These are phyloP conservation scores for Protomyces inundatus DNA, from an alignment of 1,139 yeast species.

Conservation along the genomic window DNA sequence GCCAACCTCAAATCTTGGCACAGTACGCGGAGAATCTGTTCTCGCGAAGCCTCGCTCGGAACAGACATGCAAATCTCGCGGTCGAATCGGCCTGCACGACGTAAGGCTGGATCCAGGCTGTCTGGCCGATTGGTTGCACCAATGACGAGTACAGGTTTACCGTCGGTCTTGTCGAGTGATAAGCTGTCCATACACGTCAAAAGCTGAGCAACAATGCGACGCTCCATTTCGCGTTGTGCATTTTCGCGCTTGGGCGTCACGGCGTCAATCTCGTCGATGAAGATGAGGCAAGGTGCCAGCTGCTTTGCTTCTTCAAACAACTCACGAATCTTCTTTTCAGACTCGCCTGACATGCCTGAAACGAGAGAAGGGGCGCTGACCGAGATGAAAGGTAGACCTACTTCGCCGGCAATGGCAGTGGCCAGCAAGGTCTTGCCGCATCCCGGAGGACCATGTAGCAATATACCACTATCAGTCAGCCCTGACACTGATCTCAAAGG, in stretches of 20 bases:
- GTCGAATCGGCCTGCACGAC: constrained; percentile 96
- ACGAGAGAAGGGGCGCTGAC: constrained; percentile 95
- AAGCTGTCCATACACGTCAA: constrained; percentile 91
- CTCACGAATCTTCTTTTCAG: constrained; percentile 88
- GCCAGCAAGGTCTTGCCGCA: constrained; percentile 98
- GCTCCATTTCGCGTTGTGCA: constrained; percentile 97
- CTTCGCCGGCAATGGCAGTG: constrained; percentile 79
- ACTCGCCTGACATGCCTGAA: constrained; percentile 99
- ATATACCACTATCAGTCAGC: constrained; percentile 59
- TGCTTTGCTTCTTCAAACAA: constrained; percentile 86
- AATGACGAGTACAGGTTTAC: constrained; percentile 88
- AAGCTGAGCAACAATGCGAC: constrained; percentile 91
- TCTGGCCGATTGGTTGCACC: constrained; percentile 99
- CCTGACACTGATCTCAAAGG: neutral
- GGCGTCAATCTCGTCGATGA: constrained; percentile 95
- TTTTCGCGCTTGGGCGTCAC: constrained; percentile 98
- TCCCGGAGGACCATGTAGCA: constrained; percentile 97
- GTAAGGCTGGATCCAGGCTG: constrained; percentile 86
- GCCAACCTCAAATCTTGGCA: constrained; percentile 54
- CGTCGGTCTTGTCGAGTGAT: constrained; percentile 78
- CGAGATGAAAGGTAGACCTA: constrained; percentile 85
- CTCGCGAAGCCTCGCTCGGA: constrained; percentile 80
- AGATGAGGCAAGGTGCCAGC: constrained; percentile 85
- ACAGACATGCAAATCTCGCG: constrained; percentile 89
- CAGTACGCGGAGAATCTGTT: constrained; percentile 61